phyloP scores from a whole-genome alignment of 2,329 filamentous ascomycete species.

The Cladophialophora carrionii region DNA sequence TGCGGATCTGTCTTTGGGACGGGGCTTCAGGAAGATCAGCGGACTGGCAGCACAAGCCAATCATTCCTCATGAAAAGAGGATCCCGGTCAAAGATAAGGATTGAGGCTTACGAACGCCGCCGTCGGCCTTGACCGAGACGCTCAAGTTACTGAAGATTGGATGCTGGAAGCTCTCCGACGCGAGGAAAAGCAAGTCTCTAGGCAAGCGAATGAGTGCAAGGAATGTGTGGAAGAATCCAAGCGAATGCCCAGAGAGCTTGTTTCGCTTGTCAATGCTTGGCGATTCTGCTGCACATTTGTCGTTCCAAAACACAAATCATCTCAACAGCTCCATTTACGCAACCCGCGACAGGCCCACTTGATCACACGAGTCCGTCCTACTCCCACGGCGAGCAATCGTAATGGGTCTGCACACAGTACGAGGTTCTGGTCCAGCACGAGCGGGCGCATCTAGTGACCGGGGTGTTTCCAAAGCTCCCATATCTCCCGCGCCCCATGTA shows the following conservation, averaged over 20 bases:
- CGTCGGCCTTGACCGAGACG: neutral
- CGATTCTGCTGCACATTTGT: neutral
- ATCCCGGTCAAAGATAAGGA: neutral
- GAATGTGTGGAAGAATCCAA: neutral
- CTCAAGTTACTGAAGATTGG: neutral
- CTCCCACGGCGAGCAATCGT: neutral
- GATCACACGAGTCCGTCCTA: neutral
- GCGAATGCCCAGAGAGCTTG: conserved; percentile 23
- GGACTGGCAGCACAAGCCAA: neutral
- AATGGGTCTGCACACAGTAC: neutral
- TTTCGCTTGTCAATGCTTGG: conserved; percentile 12
- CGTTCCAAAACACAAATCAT: neutral
- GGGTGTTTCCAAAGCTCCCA: conserved; percentile 18
- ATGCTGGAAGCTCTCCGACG: too few relatives aligned
- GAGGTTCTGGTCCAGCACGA: neutral
- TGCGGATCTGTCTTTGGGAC: neutral
- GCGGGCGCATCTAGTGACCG: neutral
- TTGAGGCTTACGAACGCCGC: neutral
- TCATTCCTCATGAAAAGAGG: neutral
- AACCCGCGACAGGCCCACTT: neutral
- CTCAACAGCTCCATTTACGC: neutral
- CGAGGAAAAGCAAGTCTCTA: neutral
- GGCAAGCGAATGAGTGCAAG: neutral
- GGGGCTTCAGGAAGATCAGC: neutral
- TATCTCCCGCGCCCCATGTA: conserved; percentile 6